Evolutionary conservation across 2,329 filamentous ascomycete species (phyloP).

Genomic region (Fusarium graminum): DNA sequence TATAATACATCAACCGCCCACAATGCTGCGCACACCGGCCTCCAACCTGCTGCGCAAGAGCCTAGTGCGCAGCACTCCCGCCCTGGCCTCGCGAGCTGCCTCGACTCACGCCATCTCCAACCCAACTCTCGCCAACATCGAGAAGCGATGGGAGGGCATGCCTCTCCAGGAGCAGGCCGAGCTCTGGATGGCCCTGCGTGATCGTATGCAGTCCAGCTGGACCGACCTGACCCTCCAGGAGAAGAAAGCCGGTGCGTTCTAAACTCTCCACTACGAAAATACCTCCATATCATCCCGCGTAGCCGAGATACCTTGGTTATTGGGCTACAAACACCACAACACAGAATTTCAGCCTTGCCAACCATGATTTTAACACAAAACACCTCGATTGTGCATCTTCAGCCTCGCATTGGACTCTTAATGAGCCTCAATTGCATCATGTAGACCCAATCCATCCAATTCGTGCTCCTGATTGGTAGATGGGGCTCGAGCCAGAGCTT

Average conservation of each 20-base stretch:
- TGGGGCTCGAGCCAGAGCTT: conserved; percentile 31
- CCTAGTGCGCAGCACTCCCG: conserved; percentile 60
- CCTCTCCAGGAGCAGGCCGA: conserved; percentile 99
- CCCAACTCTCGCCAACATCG: conserved; percentile 96
- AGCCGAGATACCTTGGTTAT: conserved; percentile 41
- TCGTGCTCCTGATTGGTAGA: conserved; percentile 43
- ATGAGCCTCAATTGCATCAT: conserved; percentile 48
- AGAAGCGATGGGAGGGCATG: conserved; percentile 99
- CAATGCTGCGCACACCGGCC: conserved; percentile 68
- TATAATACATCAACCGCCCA: conserved; percentile 45
- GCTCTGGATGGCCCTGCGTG: conserved; percentile 97
- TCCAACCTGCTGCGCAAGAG: conserved; percentile 66
- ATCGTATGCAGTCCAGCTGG: conserved; percentile 99
- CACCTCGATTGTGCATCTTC: conserved; percentile 25
- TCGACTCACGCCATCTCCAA: conserved; percentile 96
- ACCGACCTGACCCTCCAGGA: conserved; percentile 93
- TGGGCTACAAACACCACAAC: conserved; percentile 29
- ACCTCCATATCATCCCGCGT: conserved; percentile 47
- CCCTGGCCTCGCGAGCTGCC: conserved; percentile 65
- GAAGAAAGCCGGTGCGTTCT: conserved; percentile 96
- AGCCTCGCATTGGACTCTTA: conserved; percentile 40
- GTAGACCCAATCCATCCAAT: conserved; percentile 40
- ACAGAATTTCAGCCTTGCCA: conserved; percentile 18
- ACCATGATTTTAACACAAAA: conserved; percentile 35
- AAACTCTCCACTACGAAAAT: conserved; percentile 50